Percentiles rank a stretch among this genome's conserved stretches.
Conservation (phyloP, 2,329 filamentous ascomycete species). For the Trichothecium roseum region DNA sequence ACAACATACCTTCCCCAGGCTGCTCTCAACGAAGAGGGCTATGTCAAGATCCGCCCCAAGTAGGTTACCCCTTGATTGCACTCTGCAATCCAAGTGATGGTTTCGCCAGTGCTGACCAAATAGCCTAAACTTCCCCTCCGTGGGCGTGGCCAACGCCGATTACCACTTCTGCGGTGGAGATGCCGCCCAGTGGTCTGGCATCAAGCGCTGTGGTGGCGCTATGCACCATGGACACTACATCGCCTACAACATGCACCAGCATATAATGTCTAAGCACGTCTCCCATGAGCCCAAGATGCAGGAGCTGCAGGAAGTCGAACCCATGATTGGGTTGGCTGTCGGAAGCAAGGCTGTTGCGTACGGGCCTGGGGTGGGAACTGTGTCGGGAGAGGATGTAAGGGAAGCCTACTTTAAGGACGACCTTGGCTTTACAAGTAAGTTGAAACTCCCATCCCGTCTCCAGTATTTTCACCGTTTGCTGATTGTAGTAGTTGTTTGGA, state of each 20-base stretch:
- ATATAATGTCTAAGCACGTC: slow-evolving; percentile 32
- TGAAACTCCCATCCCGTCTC: not conserved
- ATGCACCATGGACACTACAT: slow-evolving; percentile 63
- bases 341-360: slow-evolving; percentile 60
- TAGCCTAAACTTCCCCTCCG: slow-evolving; percentile 42
- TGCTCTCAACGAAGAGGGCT: slow-evolving; percentile 52
- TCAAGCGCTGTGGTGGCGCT: slow-evolving; percentile 68
- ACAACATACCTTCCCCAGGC: slow-evolving; percentile 50
- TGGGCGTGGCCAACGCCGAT: slow-evolving; percentile 41
- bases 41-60: slow-evolving; percentile 51
- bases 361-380: slow-evolving; percentile 43
- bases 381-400: slow-evolving; percentile 52
- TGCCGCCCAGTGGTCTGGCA: slow-evolving; percentile 60
- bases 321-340: slow-evolving; percentile 62
- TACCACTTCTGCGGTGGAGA: slow-evolving; percentile 63
- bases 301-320: slow-evolving; percentile 41
- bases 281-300: slow-evolving; percentile 32
- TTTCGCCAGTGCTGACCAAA: not conserved
- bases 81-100: not conserved
- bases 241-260: slow-evolving; percentile 57
- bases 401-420: slow-evolving; percentile 57
- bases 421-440: slow-evolving; percentile 53
- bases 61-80: slow-evolving; percentile 19
- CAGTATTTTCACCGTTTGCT: not conserved
- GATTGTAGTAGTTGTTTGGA: slow-evolving; percentile 38